Evolutionary conservation across 306 rosid genomes (phyloP).

Genomic region (Begonia peltatifolia): DNA sequence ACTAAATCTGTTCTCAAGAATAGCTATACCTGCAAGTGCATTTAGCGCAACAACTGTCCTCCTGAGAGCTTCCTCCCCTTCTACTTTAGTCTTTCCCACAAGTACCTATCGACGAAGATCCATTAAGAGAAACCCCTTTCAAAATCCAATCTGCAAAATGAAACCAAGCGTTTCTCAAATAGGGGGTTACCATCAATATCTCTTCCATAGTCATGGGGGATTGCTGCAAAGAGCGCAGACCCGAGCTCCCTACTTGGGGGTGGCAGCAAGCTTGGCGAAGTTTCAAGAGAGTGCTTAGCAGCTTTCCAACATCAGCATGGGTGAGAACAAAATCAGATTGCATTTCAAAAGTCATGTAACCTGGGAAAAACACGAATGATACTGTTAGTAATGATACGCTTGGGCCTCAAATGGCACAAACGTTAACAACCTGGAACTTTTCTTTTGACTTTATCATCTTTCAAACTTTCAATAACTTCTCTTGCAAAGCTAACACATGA

Average conservation of each 20-base stretch:
- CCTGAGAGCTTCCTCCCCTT: constrained; percentile 95
- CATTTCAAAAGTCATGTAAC: constrained; percentile 28
- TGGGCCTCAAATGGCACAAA: constrained; percentile 16
- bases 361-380: constrained; percentile 22
- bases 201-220: constrained; percentile 98
- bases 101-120: constrained; percentile 55
- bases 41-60: constrained; percentile 66
- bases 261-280: constrained; percentile 99
- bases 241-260: constrained; percentile 96
- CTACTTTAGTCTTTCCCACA: constrained; percentile 76
- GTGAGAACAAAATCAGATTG: constrained; percentile 52
- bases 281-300: constrained; percentile 74
- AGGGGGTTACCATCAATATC: constrained; percentile 54
- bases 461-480: constrained; percentile 70
- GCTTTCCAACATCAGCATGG: constrained; percentile 80
- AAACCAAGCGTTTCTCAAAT: no score
- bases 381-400: constrained; percentile 2
- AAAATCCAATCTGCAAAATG: no score
- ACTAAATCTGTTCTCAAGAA: constrained; percentile 45
- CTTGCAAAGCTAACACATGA: constrained; percentile 69
- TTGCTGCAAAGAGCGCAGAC: constrained; percentile 87
- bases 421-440: constrained; percentile 45
- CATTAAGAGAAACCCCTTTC: constrained; percentile 7
- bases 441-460: constrained; percentile 55
- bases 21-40: constrained; percentile 75